Evolutionary conservation across 179 eudicot genomes (phyloP), one percentile per base, ranked within the genome.

Genomic region (Spergularia azorica): DNA sequence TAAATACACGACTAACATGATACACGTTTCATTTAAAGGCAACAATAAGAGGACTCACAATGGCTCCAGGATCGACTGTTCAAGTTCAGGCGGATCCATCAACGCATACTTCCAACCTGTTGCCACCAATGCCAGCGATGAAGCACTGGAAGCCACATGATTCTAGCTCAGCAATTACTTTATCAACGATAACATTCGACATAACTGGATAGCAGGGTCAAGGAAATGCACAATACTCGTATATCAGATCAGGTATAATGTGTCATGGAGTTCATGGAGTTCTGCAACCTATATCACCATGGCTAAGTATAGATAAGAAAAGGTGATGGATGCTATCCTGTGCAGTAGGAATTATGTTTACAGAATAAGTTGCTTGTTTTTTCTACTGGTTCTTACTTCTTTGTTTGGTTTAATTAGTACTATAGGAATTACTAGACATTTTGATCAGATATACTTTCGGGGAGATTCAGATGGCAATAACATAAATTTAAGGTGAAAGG

Each of bases 141-240:
- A 91, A 80, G 84, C 97, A 95, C 71, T 95, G 82, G 79, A 93
- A 95, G 38, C 97, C 99, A 43, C 88, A 87, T 6, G 89, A 79
- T 74, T 93, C 95, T 13, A 95, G 72, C 84, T 95, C 99, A 16
- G 88, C 88, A 58, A 77, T 85, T 50, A 90, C 95, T 86, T 93
- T 89, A 32, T 95, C 91, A 6, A 90, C 86, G 61, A 90, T 84
- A 36, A 85, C 73, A 20, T 80, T 89, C 8, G 94, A 90, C 58
- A 95, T 74, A 64, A 91, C 97, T 93, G 86, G 72, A 73, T 52
- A 63, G 43, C 58, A 69, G 16, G 77, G 91, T 93, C 73, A 91
- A 87, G 95, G 92, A 78, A 70, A 75, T 32, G 46, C 68, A 74
- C 70, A 51, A 41, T 6, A 3, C 16, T 12, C 9, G 43, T 1